A percentile compares a stretch with the other conserved stretches of the same genome.
Conservation (phyloP, 306 rosid genomes). For the Gynostemma pentaphyllum region DNA sequence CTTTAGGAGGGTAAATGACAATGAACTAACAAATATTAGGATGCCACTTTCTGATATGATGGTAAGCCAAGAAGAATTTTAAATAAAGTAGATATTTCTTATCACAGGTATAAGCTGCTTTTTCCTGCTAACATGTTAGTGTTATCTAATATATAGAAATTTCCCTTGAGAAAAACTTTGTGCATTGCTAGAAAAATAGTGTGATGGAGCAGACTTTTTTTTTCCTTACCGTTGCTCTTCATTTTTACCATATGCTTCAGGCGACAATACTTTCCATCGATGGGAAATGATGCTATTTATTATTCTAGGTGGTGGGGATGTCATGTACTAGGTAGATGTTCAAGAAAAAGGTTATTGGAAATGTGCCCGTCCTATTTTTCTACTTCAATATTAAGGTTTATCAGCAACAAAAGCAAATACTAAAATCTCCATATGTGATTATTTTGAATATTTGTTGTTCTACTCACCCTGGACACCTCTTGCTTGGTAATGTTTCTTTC, state of each 20-base stretch:
- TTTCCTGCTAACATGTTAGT: neutral
- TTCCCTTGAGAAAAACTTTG: neutral
- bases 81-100: neutral
- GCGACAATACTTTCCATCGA: slow-evolving; percentile 90
- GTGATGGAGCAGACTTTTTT: neutral
- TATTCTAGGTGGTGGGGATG: too few relatives aligned
- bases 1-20: slow-evolving; percentile 87
- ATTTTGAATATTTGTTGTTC: too few relatives aligned
- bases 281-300: too few relatives aligned
- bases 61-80: slow-evolving; percentile 46
- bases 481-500: too few relatives aligned
- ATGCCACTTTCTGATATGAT: slow-evolving; percentile 99
- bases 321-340: too few relatives aligned
- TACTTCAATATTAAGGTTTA: too few relatives aligned
- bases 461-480: too few relatives aligned
- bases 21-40: slow-evolving; percentile 98
- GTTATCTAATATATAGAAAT: neutral
- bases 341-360: too few relatives aligned
- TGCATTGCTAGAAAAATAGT: neutral
- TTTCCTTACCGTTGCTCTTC: slow-evolving; percentile 14
- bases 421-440: too few relatives aligned
- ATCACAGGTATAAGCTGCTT: neutral
- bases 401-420: too few relatives aligned
- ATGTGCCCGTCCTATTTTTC: too few relatives aligned
- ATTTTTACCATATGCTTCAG: slow-evolving; percentile 35